Conservation (phyloP, 1,284 basidiomycete genomes). For the Cryptococcus wingfieldii region DNA sequence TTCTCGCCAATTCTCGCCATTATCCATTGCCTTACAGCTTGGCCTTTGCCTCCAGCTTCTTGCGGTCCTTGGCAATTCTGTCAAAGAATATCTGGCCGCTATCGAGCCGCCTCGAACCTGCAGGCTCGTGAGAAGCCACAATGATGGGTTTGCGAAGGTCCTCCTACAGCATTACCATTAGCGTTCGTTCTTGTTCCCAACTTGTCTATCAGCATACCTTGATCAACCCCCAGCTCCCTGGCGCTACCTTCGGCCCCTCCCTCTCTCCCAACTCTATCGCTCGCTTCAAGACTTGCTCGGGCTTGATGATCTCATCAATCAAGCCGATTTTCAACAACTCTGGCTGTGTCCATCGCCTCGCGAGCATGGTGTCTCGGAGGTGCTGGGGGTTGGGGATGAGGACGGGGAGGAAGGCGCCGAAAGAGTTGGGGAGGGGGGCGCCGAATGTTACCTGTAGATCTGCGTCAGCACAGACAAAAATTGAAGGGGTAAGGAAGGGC, state of each 20-base stretch:
- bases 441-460: constrained; percentile 68
- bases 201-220: constrained; percentile 45
- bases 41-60: constrained; percentile 14
- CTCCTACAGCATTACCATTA: constrained; percentile 34
- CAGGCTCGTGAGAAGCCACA: constrained; percentile 39
- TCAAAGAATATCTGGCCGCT: constrained; percentile 32
- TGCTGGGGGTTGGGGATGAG: constrained; percentile 63
- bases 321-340: constrained; percentile 68
- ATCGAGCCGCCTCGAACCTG: constrained; percentile 14
- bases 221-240: constrained; percentile 54
- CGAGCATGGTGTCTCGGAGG: constrained; percentile 72
- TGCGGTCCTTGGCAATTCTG: constrained; percentile 17
- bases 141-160: constrained; percentile 50
- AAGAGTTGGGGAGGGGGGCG: constrained; percentile 69
- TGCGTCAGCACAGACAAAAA: not conserved
- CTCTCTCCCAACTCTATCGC: constrained; percentile 49
- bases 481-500: not conserved
- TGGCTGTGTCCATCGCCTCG: constrained; percentile 70
- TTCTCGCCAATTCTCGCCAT: too few species aligned
- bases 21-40: constrained; percentile 19
- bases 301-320: constrained; percentile 64
- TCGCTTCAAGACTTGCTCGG: constrained; percentile 56
- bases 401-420: constrained; percentile 62
- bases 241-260: constrained; percentile 47
- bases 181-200: not conserved